phyloP scores from a whole-genome alignment of 345 rosid species.

The Euphorbia lathyris region DNA sequence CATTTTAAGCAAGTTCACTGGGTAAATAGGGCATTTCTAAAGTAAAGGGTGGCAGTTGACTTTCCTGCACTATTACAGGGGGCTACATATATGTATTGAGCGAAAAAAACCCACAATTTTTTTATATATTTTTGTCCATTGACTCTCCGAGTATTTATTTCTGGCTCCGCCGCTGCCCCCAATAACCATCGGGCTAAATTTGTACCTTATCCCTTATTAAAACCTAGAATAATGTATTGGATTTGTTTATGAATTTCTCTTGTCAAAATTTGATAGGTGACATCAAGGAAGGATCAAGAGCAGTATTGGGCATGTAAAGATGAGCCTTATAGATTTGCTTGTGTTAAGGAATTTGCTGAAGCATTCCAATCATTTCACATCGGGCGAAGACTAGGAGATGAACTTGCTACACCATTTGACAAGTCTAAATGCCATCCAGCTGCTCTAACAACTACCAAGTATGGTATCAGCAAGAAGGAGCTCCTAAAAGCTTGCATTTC shows the following conservation, averaged over 20 bases:
- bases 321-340: conserved; percentile 49
- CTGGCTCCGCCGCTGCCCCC: too few species aligned
- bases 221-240: neutral
- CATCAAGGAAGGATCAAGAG: conserved; percentile 67
- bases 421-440: conserved; percentile 63
- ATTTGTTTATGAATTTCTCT: neutral
- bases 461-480: conserved; percentile 55
- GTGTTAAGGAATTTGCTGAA: conserved; percentile 52
- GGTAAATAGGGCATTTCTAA: too few species aligned
- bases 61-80: too few species aligned
- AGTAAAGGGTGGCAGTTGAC: too few species aligned
- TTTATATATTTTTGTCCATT: too few species aligned
- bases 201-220: neutral
- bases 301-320: conserved; percentile 65
- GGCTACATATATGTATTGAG: too few species aligned
- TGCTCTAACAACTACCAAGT: conserved; percentile 56
- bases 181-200: too few species aligned
- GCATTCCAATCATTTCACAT: conserved; percentile 57
- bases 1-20: too few species aligned
- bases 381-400: conserved; percentile 54
- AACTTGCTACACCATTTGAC: conserved; percentile 63
- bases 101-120: too few species aligned
- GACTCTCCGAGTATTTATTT: too few species aligned
- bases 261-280: conserved; percentile 28
- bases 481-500: conserved; percentile 61